Percentiles rank a stretch among this genome's conserved stretches.
Evolutionary conservation across 1,284 basidiomycete species (phyloP).

Genomic region (Leucocoprinus gongylophorus): DNA sequence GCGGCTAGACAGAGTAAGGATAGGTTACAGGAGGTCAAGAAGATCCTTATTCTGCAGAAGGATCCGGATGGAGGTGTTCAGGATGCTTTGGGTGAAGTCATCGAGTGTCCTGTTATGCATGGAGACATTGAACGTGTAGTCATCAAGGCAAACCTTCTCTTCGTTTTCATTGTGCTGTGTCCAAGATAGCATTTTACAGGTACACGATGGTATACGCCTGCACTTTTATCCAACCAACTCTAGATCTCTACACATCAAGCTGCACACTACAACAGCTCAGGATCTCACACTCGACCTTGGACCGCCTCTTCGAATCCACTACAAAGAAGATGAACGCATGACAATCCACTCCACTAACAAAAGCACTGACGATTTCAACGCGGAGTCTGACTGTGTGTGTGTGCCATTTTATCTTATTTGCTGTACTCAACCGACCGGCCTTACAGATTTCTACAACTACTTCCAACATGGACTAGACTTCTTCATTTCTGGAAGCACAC

Average conservation of each 20-base stretch:
- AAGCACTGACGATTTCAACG: slow-evolving; percentile 32
- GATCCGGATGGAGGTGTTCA: slow-evolving; percentile 44
- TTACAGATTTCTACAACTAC: slow-evolving; percentile 84
- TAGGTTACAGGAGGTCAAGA: slow-evolving; percentile 65
- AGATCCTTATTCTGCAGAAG: slow-evolving; percentile 67
- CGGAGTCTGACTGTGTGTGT: slow-evolving; percentile 40
- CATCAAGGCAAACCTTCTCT: slow-evolving; percentile 45
- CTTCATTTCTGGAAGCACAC: slow-evolving; percentile 62
- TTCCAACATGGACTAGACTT: slow-evolving; percentile 86
- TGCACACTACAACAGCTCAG: slow-evolving; percentile 79
- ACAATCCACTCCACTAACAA: slow-evolving; percentile 58
- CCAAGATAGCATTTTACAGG: slow-evolving; percentile 32
- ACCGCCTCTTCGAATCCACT: slow-evolving; percentile 68
- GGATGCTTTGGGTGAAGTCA: slow-evolving; percentile 64
- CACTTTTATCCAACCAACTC: slow-evolving; percentile 53
- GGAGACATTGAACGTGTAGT: slow-evolving; percentile 64
- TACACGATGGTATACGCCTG: slow-evolving; percentile 66
- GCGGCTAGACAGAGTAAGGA: slow-evolving; percentile 42
- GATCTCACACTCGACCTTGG: slow-evolving; percentile 76
- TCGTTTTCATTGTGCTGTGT: not conserved
- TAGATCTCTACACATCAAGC: slow-evolving; percentile 49
- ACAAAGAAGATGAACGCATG: slow-evolving; percentile 86
- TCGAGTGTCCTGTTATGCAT: slow-evolving; percentile 56
- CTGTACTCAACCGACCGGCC: not conserved
- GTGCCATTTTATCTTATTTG: not conserved